phyloP scores from a whole-genome alignment of 2,329 filamentous ascomycete genomes.

The Sordariomycetes sp. region DNA sequence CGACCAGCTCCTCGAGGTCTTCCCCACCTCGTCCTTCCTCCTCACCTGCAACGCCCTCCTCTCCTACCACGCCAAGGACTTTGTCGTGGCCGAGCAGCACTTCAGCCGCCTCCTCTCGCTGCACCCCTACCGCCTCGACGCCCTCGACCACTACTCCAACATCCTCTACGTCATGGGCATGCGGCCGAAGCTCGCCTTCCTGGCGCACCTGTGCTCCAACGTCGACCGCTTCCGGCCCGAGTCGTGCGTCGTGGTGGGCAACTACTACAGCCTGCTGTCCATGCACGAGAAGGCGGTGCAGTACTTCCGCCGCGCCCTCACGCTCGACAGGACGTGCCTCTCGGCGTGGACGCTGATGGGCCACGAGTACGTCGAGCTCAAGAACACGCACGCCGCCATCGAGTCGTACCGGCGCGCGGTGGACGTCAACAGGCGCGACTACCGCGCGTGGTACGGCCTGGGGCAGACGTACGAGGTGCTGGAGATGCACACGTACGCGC shows the following conservation, averaged over 20 bases:
- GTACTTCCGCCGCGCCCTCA: slow-evolving; percentile 89
- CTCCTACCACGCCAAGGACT: slow-evolving; percentile 80
- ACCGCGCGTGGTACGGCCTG: slow-evolving; percentile 94
- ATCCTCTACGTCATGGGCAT: slow-evolving; percentile 89
- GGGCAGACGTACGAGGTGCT: slow-evolving; percentile 96
- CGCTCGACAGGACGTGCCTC: slow-evolving; percentile 79
- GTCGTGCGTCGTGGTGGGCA: slow-evolving; percentile 92
- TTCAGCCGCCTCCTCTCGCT: slow-evolving; percentile 73
- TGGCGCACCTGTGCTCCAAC: slow-evolving; percentile 81
- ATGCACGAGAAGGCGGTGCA: slow-evolving; percentile 97
- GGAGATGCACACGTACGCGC: slow-evolving; percentile 93
- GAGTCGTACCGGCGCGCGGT: slow-evolving; percentile 93
- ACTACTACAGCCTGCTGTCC: slow-evolving; percentile 91
- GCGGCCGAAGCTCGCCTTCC: slow-evolving; percentile 79
- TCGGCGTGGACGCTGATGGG: slow-evolving; percentile 99
- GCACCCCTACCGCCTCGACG: slow-evolving; percentile 67
- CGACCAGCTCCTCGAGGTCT: slow-evolving; percentile 69
- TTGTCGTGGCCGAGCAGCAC: slow-evolving; percentile 56
- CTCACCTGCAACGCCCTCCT: slow-evolving; percentile 82
- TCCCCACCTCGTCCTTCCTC: slow-evolving; percentile 80
- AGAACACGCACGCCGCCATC: slow-evolving; percentile 96
- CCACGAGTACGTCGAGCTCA: slow-evolving; percentile 96
- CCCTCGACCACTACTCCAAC: slow-evolving; percentile 92
- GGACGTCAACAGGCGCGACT: slow-evolving; percentile 91
- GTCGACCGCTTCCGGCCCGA: slow-evolving; percentile 96